These are phyloP conservation scores for Fraxinus paxiana DNA, from an alignment of 305 asterid genomes.

Conservation along the genomic window DNA sequence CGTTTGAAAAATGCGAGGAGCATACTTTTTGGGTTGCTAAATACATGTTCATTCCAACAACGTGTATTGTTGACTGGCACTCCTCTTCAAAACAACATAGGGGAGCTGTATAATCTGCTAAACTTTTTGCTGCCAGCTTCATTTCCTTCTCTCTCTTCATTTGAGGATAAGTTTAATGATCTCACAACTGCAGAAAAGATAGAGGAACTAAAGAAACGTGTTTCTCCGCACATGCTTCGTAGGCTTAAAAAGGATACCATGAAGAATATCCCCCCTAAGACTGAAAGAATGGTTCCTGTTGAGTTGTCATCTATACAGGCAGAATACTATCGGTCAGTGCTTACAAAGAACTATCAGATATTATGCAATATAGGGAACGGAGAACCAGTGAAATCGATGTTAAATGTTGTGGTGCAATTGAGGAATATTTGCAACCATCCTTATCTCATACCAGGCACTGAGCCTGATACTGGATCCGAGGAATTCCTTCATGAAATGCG, in stretches of 20 bases:
- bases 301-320: background rate
- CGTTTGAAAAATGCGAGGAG: background rate
- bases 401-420: constrained; percentile 89
- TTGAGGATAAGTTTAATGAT: background rate
- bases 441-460: constrained; percentile 92
- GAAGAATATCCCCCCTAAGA: background rate
- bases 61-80: constrained; percentile 38
- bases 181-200: background rate
- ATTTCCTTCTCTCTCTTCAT: background rate
- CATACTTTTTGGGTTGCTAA: background rate
- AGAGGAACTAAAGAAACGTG: background rate
- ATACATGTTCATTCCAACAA: constrained; percentile 65
- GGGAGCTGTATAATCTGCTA: background rate
- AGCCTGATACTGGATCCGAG: constrained; percentile 82
- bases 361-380: constrained; percentile 90
- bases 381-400: constrained; percentile 86
- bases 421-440: constrained; percentile 98
- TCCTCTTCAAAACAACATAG: background rate
- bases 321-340: constrained; percentile 35
- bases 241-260: background rate
- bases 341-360: constrained; percentile 89
- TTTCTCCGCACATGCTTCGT: background rate
- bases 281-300: background rate
- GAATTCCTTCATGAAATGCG: constrained; percentile 97
- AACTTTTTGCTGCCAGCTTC: background rate